A percentile compares a stretch with the other conserved stretches of the same genome.
phyloP scores from a whole-genome alignment of 208 protist genomes.

The Trypanosoma rangeli region DNA sequence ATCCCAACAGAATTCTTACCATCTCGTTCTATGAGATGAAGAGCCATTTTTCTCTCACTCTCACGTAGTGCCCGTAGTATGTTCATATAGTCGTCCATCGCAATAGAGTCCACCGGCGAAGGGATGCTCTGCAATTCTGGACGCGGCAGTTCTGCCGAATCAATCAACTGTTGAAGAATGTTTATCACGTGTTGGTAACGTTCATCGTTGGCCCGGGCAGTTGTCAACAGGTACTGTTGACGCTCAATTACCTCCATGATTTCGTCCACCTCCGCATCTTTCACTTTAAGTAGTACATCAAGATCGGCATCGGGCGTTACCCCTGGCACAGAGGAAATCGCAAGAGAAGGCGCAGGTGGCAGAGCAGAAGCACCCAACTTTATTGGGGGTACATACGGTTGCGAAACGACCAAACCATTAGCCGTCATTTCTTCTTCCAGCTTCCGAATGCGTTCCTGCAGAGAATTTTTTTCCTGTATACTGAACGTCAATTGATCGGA shows the following conservation, averaged over 20 bases:
- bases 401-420: constrained; percentile 13
- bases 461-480: constrained; percentile 36
- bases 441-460: constrained; percentile 39
- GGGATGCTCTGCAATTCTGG: constrained; percentile 29
- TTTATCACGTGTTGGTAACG: constrained; percentile 42
- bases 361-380: constrained; percentile 6
- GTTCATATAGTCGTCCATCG: constrained; percentile 67
- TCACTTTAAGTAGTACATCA: constrained; percentile 46
- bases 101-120: constrained; percentile 55
- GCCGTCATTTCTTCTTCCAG: constrained; percentile 31
- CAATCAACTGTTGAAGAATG: constrained; percentile 42
- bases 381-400: constrained; percentile 23
- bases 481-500: constrained; percentile 59
- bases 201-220: constrained; percentile 39
- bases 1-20: constrained; percentile 22
- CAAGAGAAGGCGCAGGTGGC: not conserved
- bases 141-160: constrained; percentile 21
- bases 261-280: constrained; percentile 65
- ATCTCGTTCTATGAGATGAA: constrained; percentile 36
- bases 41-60: constrained; percentile 46
- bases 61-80: constrained; percentile 60
- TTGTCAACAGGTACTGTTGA: constrained; percentile 55
- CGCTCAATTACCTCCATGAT: constrained; percentile 56
- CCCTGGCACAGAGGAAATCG: not conserved
- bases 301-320: constrained; percentile 27